Evolutionary conservation across 1,139 yeast genomes (phyloP).

Genomic region (Geotrichum fermentans): DNA sequence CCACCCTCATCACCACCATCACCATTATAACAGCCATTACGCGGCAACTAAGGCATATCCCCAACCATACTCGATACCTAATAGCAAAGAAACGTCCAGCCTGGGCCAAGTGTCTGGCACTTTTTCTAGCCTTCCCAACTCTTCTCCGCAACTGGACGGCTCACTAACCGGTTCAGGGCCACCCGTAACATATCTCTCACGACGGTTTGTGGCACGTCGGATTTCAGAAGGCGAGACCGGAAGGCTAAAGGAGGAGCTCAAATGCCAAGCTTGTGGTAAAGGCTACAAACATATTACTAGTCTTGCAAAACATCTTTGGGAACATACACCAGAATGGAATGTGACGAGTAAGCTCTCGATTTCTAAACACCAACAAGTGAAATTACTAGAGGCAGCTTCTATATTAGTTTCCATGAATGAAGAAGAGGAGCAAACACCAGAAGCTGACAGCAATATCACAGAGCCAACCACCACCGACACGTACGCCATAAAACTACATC

Average conservation of each 20-base stretch:
- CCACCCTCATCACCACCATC: constrained; percentile 3
- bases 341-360: constrained; percentile 73
- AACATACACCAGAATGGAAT: constrained; percentile 90
- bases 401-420: constrained; percentile 80
- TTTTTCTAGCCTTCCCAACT: background rate
- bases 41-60: background rate
- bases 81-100: background rate
- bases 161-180: constrained; percentile 28
- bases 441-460: too few species aligned
- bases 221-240: constrained; percentile 86
- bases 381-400: constrained; percentile 80
- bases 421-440: constrained; percentile 29
- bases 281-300: constrained; percentile 84
- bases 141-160: background rate
- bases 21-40: background rate
- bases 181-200: constrained; percentile 44
- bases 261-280: constrained; percentile 87
- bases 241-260: constrained; percentile 71
- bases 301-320: constrained; percentile 71
- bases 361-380: constrained; percentile 87
- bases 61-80: constrained; percentile 9
- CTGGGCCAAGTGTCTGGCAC: constrained; percentile 1
- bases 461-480: too few species aligned
- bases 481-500: too few species aligned
- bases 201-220: constrained; percentile 76